These are phyloP conservation scores for Spiromastix sp. DNA, from an alignment of 2,329 filamentous ascomycete species.

Conservation along the genomic window DNA sequence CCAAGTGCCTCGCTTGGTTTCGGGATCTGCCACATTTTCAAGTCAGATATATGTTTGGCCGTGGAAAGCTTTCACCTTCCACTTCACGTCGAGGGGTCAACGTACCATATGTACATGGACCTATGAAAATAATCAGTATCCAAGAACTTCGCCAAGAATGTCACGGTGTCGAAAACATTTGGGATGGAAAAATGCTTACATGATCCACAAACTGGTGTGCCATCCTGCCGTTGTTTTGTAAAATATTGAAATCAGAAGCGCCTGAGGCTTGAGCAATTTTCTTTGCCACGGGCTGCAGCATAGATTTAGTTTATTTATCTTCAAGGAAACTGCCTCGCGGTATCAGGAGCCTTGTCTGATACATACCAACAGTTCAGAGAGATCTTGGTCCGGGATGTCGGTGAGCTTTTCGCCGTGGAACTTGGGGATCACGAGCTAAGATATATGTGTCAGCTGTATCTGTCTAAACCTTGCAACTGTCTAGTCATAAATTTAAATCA, in stretches of 20 bases:
- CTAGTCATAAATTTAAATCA: too few relatives aligned
- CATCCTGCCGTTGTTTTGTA: conserved; percentile 90
- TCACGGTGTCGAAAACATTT: too few relatives aligned
- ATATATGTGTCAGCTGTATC: too few relatives aligned
- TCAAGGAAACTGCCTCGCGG: neutral
- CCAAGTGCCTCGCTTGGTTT: conserved; percentile 82
- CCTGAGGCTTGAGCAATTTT: conserved; percentile 70
- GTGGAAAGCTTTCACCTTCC: neutral
- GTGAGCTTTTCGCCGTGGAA: conserved; percentile 82
- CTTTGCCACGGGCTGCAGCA: conserved; percentile 62
- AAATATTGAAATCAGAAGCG: conserved; percentile 74
- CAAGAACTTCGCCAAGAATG: too few relatives aligned
- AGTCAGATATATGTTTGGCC: neutral
- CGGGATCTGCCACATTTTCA: conserved; percentile 57
- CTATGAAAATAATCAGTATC: conserved; percentile 29
- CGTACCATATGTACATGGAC: conserved; percentile 89
- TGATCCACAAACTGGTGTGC: conserved; percentile 92
- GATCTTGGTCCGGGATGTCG: conserved; percentile 83
- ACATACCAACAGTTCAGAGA: conserved; percentile 68
- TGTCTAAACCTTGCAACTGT: too few relatives aligned
- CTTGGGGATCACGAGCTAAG: conserved; percentile 93
- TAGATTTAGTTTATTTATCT: conserved; percentile 6
- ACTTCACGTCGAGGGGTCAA: conserved; percentile 6
- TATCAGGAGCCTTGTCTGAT: too few relatives aligned
- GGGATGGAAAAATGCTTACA: conserved; percentile 42